Evolutionary conservation across 257 asterid species (phyloP).

Genomic region (Oldenlandia corymbosa): DNA sequence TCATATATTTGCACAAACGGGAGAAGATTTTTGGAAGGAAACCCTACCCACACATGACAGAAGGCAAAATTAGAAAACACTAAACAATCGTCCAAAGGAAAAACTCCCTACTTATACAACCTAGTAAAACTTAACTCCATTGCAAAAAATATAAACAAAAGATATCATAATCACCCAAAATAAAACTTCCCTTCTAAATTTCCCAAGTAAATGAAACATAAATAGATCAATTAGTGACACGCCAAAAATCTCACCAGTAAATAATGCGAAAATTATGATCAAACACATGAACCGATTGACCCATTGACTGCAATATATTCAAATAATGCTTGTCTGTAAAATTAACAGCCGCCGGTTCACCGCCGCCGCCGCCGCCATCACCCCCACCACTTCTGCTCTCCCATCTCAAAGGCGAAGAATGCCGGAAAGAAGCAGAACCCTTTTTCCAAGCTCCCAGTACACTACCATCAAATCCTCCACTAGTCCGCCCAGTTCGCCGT

Average conservation of each 20-base stretch:
- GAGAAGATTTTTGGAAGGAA: conserved; percentile 9
- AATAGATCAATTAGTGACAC: neutral
- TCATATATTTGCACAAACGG: neutral
- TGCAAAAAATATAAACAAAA: too few species aligned
- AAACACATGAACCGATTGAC: conserved; percentile 71
- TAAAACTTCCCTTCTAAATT: too few species aligned
- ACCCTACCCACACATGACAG: neutral
- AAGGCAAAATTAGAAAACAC: too few species aligned
- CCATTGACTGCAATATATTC: conserved; percentile 90
- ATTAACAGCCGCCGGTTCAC: conserved; percentile 46
- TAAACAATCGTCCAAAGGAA: too few species aligned
- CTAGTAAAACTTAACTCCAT: too few species aligned
- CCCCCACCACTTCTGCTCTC: conserved; percentile 49
- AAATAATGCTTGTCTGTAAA: conserved; percentile 70
- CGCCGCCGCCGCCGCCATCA: conserved; percentile 20
- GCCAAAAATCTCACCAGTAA: conserved; percentile 76
- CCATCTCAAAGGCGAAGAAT: conserved; percentile 75
- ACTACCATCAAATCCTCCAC: conserved; percentile 31
- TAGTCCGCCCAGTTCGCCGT: too few species aligned
- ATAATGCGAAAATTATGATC: conserved; percentile 54
- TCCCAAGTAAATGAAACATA: too few species aligned
- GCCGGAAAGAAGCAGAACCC: conserved; percentile 58
- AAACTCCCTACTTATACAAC: too few species aligned
- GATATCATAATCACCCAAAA: conserved; percentile 12
- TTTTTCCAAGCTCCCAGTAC: conserved; percentile 42